phyloP scores from a whole-genome alignment of 805 yeast genomes.

The Cyberlindnera lachancei region DNA sequence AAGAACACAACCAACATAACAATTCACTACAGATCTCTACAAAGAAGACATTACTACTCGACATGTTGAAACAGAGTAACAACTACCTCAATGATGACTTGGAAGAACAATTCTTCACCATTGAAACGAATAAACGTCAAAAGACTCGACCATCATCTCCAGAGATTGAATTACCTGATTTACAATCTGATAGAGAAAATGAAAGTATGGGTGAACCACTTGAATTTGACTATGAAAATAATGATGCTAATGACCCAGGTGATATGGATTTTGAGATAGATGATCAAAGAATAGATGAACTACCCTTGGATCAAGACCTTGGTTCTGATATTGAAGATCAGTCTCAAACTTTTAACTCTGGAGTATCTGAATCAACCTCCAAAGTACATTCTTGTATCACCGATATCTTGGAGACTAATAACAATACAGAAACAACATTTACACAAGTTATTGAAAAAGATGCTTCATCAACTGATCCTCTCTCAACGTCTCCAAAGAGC shows the following conservation, averaged over 20 bases:
- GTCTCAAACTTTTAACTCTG: conserved; percentile 15
- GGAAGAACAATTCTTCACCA: conserved; percentile 9
- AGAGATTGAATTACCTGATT: conserved; percentile 14
- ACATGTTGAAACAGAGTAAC: too few relatives aligned
- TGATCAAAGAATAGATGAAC: conserved; percentile 14
- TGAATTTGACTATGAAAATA: too few relatives aligned
- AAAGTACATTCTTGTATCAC: conserved; percentile 28
- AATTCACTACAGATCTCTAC: conserved; percentile 14
- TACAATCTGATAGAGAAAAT: conserved; percentile 9
- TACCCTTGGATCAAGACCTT: conserved; percentile 3
- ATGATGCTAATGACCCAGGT: conserved; percentile 11
- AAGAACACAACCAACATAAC: conserved; percentile 2
- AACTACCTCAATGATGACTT: conserved; percentile 13
- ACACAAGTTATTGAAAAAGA: conserved; percentile 31
- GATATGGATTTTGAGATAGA: conserved; percentile 28
- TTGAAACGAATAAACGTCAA: conserved; percentile 16
- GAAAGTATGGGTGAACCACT: neutral
- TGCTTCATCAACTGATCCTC: conserved; percentile 16
- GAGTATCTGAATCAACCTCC: conserved; percentile 41
- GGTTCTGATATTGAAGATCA: conserved; percentile 6
- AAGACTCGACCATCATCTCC: conserved; percentile 11
- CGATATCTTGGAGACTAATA: conserved; percentile 1
- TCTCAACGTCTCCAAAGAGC: conserved; percentile 35
- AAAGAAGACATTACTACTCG: conserved; percentile 12
- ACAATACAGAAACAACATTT: conserved; percentile 24